Percentiles rank a stretch among this genome's conserved stretches.
Conservation (phyloP, 768 basidiomycete species). For the Hygrocybe punicea region DNA sequence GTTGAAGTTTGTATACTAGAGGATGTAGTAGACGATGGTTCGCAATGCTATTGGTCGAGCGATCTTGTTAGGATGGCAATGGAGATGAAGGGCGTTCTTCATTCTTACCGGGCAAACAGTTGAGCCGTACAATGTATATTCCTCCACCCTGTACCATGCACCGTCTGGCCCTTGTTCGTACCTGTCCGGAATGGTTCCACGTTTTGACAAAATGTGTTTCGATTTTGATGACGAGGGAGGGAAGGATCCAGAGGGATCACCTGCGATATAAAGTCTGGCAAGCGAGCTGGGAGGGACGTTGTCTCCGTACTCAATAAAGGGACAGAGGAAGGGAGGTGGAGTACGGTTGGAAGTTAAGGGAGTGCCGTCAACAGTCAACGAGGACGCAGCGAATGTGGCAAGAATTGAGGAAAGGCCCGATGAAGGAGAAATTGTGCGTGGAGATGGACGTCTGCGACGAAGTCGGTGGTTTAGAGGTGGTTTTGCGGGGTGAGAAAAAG, state of each 20-base stretch:
- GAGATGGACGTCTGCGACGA: slow-evolving; percentile 14
- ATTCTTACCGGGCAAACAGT: slow-evolving; percentile 53
- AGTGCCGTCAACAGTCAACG: slow-evolving; percentile 44
- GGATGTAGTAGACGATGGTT: slow-evolving; percentile 30
- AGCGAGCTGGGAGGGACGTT: slow-evolving; percentile 8
- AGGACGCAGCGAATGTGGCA: slow-evolving; percentile 51
- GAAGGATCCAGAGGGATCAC: slow-evolving; percentile 9
- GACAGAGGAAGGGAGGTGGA: slow-evolving; percentile 63
- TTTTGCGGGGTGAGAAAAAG: background rate
- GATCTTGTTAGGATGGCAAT: background rate
- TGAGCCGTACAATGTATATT: slow-evolving; percentile 70
- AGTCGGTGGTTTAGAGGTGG: slow-evolving; percentile 14
- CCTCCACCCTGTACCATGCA: slow-evolving; percentile 51
- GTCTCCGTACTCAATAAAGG: slow-evolving; percentile 35
- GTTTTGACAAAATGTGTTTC: background rate
- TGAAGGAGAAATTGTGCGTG: slow-evolving; percentile 20
- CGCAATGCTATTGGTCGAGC: background rate
- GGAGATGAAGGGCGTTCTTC: background rate
- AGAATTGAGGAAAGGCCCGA: slow-evolving; percentile 48
- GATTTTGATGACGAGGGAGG: background rate
- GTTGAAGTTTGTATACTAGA: slow-evolving; percentile 19
- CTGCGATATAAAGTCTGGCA: slow-evolving; percentile 10
- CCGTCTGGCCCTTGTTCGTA: slow-evolving; percentile 53
- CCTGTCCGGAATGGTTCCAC: slow-evolving; percentile 47
- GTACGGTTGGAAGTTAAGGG: slow-evolving; percentile 30